Conservation (phyloP, 352 stramenopile species). For the Globisporangium paroecandrum region DNA sequence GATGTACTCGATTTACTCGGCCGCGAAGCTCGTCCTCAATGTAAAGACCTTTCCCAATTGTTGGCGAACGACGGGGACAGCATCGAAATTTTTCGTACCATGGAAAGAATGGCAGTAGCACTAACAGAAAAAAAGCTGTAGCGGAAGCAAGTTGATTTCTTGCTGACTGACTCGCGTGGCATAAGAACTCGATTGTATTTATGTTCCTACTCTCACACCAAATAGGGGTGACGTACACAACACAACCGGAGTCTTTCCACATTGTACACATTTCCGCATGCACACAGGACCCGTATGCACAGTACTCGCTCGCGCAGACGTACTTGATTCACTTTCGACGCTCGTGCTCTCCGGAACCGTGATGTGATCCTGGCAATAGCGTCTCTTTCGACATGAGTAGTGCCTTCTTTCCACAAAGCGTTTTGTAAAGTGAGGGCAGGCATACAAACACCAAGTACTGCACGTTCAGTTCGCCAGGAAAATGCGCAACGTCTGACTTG, state of each 20-base stretch:
- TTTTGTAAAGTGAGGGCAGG: neutral
- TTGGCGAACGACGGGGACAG: neutral
- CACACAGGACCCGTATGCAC: neutral
- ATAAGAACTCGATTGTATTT: neutral
- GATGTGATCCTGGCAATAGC: neutral
- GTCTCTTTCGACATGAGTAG: neutral
- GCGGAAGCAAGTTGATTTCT: neutral
- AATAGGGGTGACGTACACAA: neutral
- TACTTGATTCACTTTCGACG: neutral
- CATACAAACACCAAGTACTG: neutral
- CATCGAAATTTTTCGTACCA: neutral
- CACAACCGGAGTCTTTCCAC: neutral
- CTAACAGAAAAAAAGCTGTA: neutral
- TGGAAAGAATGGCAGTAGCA: neutral
- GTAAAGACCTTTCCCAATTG: neutral
- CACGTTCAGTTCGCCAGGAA: neutral
- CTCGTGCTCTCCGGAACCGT: neutral
- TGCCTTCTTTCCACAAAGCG: neutral
- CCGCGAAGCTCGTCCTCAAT: neutral
- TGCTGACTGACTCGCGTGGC: neutral
- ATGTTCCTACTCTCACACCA: neutral
- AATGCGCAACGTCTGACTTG: slow-evolving; percentile 1
- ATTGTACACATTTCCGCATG: neutral
- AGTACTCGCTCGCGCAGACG: neutral
- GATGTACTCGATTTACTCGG: neutral